Evolutionary conservation across 805 yeast species (phyloP), one percentile per base, ranked within the genome.

Genomic region (Lachancea dasiensis): DNA sequence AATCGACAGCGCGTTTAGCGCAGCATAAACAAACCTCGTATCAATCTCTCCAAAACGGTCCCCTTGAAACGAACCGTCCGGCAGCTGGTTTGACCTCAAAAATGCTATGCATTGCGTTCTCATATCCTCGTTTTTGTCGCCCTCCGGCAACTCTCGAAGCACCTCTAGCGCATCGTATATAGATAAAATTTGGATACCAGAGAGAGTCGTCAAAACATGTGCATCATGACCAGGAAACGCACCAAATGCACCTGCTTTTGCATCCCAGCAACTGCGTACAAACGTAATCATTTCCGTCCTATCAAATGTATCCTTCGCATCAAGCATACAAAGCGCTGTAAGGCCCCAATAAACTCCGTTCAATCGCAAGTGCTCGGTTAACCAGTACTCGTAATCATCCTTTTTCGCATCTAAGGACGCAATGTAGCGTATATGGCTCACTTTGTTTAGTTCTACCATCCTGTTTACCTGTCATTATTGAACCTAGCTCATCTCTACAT

Each of bases 281-380:
- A 79, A 92, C n/a, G 67, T 61, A 1, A 84, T 60, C 10, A 90
- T 75, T 5, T 81, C 84, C 1, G 68, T 62, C 37, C 69, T 66
- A n/a, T 78, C 68, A 40, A 90, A 72, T 0, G 77, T 73, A 10
- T 73, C 72, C 23, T 69, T 61, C 2, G 79, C 65, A 20, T 72
- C 68, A 60, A 90, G 55, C 1, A 81, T 60, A 34, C 73, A 73
- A 22, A 89, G 60, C 0, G 96, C 86, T 13, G 83, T 81, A 3
- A 86, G 65, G 0, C 97, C 97, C 99, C 99, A 92, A 58, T 92
- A 92, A 0, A 92, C 70, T 1, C 97, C 98, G 51, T 85, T 86
- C 69, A 92, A 61, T 22, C 97, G 70, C 34, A 92, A 67, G 58
- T 92, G 97, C 52, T 92, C 97, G 8, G 86, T 75, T 36, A 89